A percentile compares a stretch with the other conserved stretches of the same genome.
Evolutionary conservation across 805 yeast genomes (phyloP).

Genomic region (Candida sithepensis): DNA sequence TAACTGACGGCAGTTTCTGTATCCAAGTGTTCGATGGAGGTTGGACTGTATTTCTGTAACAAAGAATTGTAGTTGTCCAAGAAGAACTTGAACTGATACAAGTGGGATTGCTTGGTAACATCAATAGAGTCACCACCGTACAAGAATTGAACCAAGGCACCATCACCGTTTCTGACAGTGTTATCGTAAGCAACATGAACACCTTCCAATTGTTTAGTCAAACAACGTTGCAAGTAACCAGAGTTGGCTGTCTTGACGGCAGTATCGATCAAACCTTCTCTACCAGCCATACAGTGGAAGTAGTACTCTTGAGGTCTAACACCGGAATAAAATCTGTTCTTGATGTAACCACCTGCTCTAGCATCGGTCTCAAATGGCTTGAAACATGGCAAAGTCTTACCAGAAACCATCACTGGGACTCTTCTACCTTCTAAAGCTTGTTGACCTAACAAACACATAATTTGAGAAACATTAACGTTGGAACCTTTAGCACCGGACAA

Average conservation of each 20-base stretch:
- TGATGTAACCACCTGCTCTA: constrained; percentile 97
- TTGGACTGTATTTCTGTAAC: constrained; percentile 82
- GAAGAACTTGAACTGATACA: constrained; percentile 92
- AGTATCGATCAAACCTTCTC: constrained; percentile 99
- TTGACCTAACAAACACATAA: constrained; percentile 98
- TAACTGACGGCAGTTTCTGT: constrained; percentile 78
- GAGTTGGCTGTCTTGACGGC: constrained; percentile 98
- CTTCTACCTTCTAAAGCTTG: constrained; percentile 99
- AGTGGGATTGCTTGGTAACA: constrained; percentile 89
- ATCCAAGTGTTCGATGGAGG: constrained; percentile 71
- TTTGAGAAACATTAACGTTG: constrained; percentile 96
- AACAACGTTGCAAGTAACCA: constrained; percentile 97
- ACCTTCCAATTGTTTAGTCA: constrained; percentile 97
- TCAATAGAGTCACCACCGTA: constrained; percentile 98
- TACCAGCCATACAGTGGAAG: constrained; percentile 99
- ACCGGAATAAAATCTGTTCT: constrained; percentile 96
- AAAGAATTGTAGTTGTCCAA: constrained; percentile 85
- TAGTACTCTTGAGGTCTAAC: constrained; percentile 97
- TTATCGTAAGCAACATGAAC: constrained; percentile 92
- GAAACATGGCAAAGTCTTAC: constrained; percentile 95
- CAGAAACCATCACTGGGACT: constrained; percentile 98
- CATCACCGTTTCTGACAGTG: constrained; percentile 94
- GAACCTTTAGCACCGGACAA: constrained; percentile 99
- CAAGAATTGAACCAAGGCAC: constrained; percentile 86
- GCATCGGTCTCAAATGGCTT: constrained; percentile 96